Evolutionary conservation across 2,329 filamentous ascomycete genomes (phyloP).

Genomic region (Lecanoromycetidae sp.): DNA sequence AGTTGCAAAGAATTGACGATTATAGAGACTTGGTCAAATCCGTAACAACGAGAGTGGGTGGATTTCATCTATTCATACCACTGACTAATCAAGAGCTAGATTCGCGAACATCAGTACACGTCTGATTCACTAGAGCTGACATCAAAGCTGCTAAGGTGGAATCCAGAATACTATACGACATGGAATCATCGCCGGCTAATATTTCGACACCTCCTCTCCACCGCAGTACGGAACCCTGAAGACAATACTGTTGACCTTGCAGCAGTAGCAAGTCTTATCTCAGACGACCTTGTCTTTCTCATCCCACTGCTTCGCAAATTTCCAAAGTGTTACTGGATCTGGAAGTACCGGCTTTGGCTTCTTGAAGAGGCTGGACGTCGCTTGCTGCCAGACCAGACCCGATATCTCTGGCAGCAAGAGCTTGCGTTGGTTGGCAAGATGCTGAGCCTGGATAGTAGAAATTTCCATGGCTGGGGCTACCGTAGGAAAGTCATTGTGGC

Average conservation of each 20-base stretch:
- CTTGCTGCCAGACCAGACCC: slow-evolving; percentile 45
- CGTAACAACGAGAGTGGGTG: slow-evolving; percentile 12
- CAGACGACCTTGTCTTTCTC: slow-evolving; percentile 66
- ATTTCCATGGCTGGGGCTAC: slow-evolving; percentile 97
- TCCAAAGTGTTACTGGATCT: slow-evolving; percentile 99
- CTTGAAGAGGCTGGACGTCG: slow-evolving; percentile 57
- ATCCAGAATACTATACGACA: slow-evolving; percentile 82
- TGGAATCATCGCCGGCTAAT: slow-evolving; percentile 77
- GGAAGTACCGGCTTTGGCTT: slow-evolving; percentile 88
- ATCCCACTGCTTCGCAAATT: slow-evolving; percentile 72
- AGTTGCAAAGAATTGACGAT: slow-evolving; percentile 18
- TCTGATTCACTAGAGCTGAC: slow-evolving; percentile 53
- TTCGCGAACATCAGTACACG: slow-evolving; percentile 37
- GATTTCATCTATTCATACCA: background rate
- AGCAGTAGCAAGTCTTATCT: slow-evolving; percentile 32
- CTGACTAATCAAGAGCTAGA: slow-evolving; percentile 24
- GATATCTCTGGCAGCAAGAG: slow-evolving; percentile 70
- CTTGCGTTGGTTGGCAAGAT: slow-evolving; percentile 75
- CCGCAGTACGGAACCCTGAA: too few relatives aligned
- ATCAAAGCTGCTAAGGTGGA: slow-evolving; percentile 60
- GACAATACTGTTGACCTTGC: background rate
- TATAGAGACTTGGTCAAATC: slow-evolving; percentile 17
- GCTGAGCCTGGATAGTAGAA: slow-evolving; percentile 72
- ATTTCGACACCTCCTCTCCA: slow-evolving; percentile 50
- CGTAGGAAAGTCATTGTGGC: slow-evolving; percentile 64